These are phyloP conservation scores for Exophiala oligosperma DNA, from an alignment of 2,329 filamentous ascomycete genomes.

Conservation along the genomic window DNA sequence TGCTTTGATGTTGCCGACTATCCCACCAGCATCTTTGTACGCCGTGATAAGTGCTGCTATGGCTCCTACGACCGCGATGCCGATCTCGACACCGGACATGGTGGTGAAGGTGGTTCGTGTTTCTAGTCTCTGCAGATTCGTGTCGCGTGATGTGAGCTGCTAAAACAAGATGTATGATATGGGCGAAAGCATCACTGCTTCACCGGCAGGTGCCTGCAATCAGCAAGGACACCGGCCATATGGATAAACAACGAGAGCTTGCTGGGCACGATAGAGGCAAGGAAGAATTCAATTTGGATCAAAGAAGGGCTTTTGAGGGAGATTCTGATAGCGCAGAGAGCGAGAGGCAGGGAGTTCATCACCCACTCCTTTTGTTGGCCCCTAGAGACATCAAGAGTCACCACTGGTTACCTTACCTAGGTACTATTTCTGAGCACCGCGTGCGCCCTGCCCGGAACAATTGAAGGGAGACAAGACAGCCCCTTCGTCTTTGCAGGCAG, in stretches of 20 bases:
- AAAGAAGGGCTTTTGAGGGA: not conserved
- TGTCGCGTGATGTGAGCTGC: not conserved
- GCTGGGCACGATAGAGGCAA: not conserved
- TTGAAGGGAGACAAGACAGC: not conserved
- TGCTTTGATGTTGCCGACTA: constrained; percentile 20
- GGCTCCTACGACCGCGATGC: constrained; percentile 12
- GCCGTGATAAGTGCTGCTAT: constrained; percentile 18
- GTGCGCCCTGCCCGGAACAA: not conserved
- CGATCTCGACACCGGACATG: constrained; percentile 16
- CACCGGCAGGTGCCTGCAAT: not conserved
- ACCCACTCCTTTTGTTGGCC: not conserved
- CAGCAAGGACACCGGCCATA: not conserved
- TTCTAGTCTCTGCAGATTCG: not conserved
- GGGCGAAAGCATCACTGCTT: not conserved
- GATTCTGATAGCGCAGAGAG: not conserved
- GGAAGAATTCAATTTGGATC: not conserved
- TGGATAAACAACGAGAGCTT: not conserved
- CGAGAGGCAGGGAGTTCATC: not conserved
- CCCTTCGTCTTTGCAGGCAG: not conserved
- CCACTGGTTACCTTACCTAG: not conserved
- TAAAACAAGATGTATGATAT: not conserved
- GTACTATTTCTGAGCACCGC: not conserved
- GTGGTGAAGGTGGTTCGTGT: not conserved
- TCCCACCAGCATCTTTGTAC: constrained; percentile 18
- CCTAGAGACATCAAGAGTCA: not conserved